Evolutionary conservation across 2,329 filamentous ascomycete species (phyloP), one percentile per base, ranked within the genome.

Genomic region (Diaporthe sp.): DNA sequence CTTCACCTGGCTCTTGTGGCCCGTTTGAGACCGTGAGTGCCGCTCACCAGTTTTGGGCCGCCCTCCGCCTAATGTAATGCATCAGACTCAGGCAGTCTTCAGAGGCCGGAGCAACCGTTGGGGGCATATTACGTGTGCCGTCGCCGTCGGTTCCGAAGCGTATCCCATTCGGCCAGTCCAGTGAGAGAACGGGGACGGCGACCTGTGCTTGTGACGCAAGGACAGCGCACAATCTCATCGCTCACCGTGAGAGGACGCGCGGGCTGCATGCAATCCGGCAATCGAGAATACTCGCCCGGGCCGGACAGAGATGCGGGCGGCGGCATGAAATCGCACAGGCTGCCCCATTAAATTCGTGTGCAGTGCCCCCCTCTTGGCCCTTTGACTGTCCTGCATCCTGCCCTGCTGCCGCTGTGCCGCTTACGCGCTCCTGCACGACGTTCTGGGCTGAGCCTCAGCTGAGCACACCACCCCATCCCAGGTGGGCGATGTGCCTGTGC

Each of bases 391-490:
- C 64, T 68, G 47, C 33, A 54, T 54, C 47, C 33, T 54, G 40
- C 64, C 47, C 47, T 68, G 64, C 64, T 47, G 64, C 64, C 47
- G 30, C n/a, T 54, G 45, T 60, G 35, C 35, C 47, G 45, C 64
- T 68, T 54, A 68, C 64, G 64, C 30, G 9, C 40, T 54, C 47
- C 64, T 68, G 33, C 64, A 68, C 47, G n/a, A 25, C 28, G 47
- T n/a, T 54, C 47, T 9, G 33, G 33, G 47, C 64, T 68, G 64
- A 68, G 64, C 64, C 64, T n/a, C 64, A 68, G 47, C 47, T 68
- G 64, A 68, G 64, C 64, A 52, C 64, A 54, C 47, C 64, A 28
- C 9, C 33, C 33, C 64, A 35, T 7, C 12, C 4, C n/a, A n/a
- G n/a, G n/a, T n/a, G 28, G 15, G 61, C 30, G 47, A 40, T 28